Evolutionary conservation across 2,329 filamentous ascomycete genomes (phyloP).

Genomic region (Calonectria henricotiae): DNA sequence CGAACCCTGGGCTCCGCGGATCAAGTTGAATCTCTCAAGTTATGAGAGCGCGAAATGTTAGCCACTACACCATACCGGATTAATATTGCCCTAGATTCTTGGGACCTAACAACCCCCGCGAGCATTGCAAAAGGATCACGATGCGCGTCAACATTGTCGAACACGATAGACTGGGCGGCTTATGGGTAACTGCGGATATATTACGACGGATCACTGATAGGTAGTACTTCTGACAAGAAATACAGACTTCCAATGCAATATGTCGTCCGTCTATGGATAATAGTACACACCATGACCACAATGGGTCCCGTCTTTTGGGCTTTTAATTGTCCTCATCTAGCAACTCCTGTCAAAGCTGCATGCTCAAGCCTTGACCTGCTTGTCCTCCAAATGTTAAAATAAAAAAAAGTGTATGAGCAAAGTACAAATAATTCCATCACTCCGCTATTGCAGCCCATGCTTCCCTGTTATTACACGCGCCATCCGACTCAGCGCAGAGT

Average conservation of each 20-base stretch:
- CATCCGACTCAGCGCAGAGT: slow-evolving; percentile 34
- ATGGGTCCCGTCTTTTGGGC: slow-evolving; percentile 39
- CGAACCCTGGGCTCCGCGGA: slow-evolving; percentile 52
- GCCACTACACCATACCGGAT: slow-evolving; percentile 57
- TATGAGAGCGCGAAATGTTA: slow-evolving; percentile 57
- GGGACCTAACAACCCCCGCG: neutral
- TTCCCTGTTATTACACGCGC: slow-evolving; percentile 50
- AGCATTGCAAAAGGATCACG: neutral
- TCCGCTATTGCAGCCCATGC: slow-evolving; percentile 38
- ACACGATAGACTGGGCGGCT: no score
- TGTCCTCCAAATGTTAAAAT: slow-evolving; percentile 22
- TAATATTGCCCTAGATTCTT: neutral
- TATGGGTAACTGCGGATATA: neutral
- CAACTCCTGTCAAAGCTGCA: slow-evolving; percentile 41
- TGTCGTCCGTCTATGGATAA: slow-evolving; percentile 51
- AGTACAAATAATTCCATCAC: slow-evolving; percentile 37
- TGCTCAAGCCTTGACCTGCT: slow-evolving; percentile 29
- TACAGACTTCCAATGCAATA: slow-evolving; percentile 17
- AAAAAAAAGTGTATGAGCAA: slow-evolving; percentile 8
- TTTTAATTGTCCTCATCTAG: slow-evolving; percentile 47
- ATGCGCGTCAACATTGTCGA: neutral
- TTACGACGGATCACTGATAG: slow-evolving; percentile 5
- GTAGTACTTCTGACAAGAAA: slow-evolving; percentile 2
- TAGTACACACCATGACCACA: slow-evolving; percentile 47
- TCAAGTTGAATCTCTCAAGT: slow-evolving; percentile 44